phyloP scores from a whole-genome alignment of 208 protist genomes.

The Crithidia bombi region DNA sequence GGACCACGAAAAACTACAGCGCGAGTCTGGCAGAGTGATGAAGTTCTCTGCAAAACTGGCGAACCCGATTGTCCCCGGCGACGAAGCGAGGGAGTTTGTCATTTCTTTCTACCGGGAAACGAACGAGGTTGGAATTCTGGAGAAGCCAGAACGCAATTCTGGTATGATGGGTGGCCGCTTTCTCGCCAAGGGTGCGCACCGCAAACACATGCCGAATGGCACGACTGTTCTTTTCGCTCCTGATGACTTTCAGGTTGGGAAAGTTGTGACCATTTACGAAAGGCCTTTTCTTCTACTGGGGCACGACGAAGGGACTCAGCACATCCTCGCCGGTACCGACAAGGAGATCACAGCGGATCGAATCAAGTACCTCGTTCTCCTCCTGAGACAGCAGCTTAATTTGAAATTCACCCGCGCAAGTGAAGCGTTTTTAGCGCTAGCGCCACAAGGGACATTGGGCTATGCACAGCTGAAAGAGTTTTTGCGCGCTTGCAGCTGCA shows the following conservation, averaged over 20 bases:
- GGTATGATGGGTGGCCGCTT: constrained; percentile 92
- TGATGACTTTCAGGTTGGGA: constrained; percentile 79
- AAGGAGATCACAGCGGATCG: constrained; percentile 56
- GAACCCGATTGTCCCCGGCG: constrained; percentile 65
- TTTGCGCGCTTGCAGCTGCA: constrained; percentile 80
- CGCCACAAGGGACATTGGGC: constrained; percentile 76
- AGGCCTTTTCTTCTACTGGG: constrained; percentile 75
- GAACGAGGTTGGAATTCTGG: constrained; percentile 86
- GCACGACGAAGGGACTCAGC: constrained; percentile 71
- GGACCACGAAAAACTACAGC: constrained; percentile 70
- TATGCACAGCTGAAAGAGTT: constrained; percentile 85
- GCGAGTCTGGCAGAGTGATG: constrained; percentile 85
- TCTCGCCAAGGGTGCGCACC: constrained; percentile 79
- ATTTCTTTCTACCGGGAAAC: constrained; percentile 91
- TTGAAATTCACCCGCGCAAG: constrained; percentile 74
- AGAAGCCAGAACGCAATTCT: constrained; percentile 82
- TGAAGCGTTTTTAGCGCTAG: constrained; percentile 78
- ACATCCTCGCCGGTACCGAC: constrained; percentile 74
- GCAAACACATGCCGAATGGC: constrained; percentile 69
- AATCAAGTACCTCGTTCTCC: constrained; percentile 71
- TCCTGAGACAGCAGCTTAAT: constrained; percentile 85
- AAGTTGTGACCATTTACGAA: constrained; percentile 72
- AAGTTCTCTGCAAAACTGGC: constrained; percentile 73
- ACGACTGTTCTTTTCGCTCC: constrained; percentile 65
- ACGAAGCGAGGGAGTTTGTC: constrained; percentile 85